These are phyloP conservation scores for Tetrahymena thermophila DNA, from an alignment of 73 alveolate genomes.

Conservation along the genomic window DNA sequence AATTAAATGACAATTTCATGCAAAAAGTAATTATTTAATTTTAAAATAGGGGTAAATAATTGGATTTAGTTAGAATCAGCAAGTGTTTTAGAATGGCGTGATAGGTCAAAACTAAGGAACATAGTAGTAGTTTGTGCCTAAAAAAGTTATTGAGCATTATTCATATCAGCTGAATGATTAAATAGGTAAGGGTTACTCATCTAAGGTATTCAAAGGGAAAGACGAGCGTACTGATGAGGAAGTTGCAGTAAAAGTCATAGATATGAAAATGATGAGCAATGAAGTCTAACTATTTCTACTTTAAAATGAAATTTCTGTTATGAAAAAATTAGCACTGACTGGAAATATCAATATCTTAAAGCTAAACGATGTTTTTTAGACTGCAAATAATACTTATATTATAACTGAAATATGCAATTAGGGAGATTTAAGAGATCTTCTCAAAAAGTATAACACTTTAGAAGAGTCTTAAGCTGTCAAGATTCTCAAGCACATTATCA, in stretches of 20 bases:
- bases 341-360: constrained; percentile 21
- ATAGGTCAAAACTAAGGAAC: not conserved
- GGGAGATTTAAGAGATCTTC: constrained; percentile 31
- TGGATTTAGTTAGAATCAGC: not conserved
- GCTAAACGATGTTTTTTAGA: constrained; percentile 10
- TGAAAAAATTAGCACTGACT: constrained; percentile 18
- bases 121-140: constrained; percentile 30
- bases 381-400: constrained; percentile 31
- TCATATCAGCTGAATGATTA: constrained; percentile 29
- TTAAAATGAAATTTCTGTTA: constrained; percentile 28
- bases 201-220: constrained; percentile 40
- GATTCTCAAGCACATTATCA: constrained; percentile 32
- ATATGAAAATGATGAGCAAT: constrained; percentile 35
- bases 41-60: not conserved
- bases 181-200: constrained; percentile 36
- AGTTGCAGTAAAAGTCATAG: constrained; percentile 44
- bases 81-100: not conserved
- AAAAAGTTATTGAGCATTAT: constrained; percentile 38
- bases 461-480: constrained; percentile 29
- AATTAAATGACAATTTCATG: not conserved
- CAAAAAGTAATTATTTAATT: not conserved
- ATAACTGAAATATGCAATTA: constrained; percentile 39
- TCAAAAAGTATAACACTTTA: constrained; percentile 5
- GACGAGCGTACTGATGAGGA: constrained; percentile 37
- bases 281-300: constrained; percentile 19